Base-by-base conservation (phyloP, 768 basidiomycete genomes). In the Podaxis pistillaris region DNA sequence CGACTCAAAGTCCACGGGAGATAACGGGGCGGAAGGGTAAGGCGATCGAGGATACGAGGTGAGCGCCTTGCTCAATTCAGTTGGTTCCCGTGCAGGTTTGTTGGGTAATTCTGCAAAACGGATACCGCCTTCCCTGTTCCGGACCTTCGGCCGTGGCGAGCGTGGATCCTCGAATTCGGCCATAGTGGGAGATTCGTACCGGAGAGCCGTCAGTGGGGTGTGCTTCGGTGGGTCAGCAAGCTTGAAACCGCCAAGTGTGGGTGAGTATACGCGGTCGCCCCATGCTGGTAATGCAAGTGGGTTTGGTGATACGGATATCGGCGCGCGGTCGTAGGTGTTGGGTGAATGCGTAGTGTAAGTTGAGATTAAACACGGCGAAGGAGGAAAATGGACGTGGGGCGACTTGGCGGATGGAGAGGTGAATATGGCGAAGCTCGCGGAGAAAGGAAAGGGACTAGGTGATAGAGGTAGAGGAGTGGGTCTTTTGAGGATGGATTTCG, bases 351-450 rank as follows among this genome's bases (percentile, higher is more conserved):
- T 82, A 24, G 79, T 73, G 70, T 81, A 84, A 4, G 83, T 86
- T 24, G 84, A 79, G 11, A 80, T 79, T 58, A 90, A 76, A 40
- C 77, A 71, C 12, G 88, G 84, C 1, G 87, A 84, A 12, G 85
- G 82, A 6, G 86, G 86, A 68, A 90, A 90, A 73, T 86, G 87
- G 61, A 90, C 88, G 68, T 84, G 86, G 2, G 80, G 76, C 4
- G 79, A 82, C 58, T 71, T 73, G 38, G 69, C 66, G 22, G 70
- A 67, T 1, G 76, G 72, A 24, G 76, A 73, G 22, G 72, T 63
- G 41, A 74, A 63, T 38, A 76, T 61, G 22, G 74, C 75, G 56
- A 76, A 76, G 65, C 66, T 75, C 0, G 73, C 67, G 19, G 72
- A 56, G 61, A 73, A 67, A 6, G 73, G 69, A 58, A 72, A 70